Evolutionary conservation across 257 asterid genomes (phyloP).

Genomic region (Cinchona pubescens): DNA sequence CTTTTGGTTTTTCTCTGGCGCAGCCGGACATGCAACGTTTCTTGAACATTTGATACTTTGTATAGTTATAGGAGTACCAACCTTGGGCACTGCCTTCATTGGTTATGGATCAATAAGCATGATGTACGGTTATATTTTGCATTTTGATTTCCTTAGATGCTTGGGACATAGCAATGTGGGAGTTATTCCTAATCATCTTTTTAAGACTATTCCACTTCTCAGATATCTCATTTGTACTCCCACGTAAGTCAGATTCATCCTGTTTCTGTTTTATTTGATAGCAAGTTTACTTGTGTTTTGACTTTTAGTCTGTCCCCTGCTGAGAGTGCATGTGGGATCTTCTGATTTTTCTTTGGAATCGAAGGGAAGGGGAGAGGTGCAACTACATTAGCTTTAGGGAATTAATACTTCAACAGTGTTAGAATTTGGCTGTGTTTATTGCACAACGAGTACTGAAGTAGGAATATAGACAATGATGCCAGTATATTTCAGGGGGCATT

Average conservation of each 20-base stretch:
- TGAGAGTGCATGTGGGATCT: too few species aligned
- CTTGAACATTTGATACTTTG: conserved; percentile 77
- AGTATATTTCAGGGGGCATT: background rate
- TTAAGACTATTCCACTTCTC: conserved; percentile 54
- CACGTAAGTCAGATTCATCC: conserved; percentile 52
- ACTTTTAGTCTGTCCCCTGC: background rate
- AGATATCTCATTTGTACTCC: conserved; percentile 65
- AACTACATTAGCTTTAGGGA: background rate
- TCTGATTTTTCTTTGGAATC: background rate
- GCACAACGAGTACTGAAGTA: background rate
- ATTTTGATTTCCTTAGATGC: conserved; percentile 80
- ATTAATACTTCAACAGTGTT: too few species aligned
- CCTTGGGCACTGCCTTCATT: conserved; percentile 51
- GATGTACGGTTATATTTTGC: conserved; percentile 61
- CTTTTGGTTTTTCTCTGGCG: conserved; percentile 16
- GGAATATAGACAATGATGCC: background rate
- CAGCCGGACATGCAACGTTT: conserved; percentile 81
- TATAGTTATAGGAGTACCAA: conserved; percentile 63
- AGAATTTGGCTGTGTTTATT: background rate
- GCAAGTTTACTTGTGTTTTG: background rate
- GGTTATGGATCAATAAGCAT: conserved; percentile 72
- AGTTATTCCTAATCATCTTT: conserved; percentile 49
- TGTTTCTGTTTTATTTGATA: background rate
- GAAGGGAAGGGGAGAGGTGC: background rate
- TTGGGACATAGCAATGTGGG: conserved; percentile 81